A percentile compares a stretch with the other conserved stretches of the same genome.
phyloP scores from a whole-genome alignment of 2,329 filamentous ascomycete genomes.

The Ophiostoma ulmi region DNA sequence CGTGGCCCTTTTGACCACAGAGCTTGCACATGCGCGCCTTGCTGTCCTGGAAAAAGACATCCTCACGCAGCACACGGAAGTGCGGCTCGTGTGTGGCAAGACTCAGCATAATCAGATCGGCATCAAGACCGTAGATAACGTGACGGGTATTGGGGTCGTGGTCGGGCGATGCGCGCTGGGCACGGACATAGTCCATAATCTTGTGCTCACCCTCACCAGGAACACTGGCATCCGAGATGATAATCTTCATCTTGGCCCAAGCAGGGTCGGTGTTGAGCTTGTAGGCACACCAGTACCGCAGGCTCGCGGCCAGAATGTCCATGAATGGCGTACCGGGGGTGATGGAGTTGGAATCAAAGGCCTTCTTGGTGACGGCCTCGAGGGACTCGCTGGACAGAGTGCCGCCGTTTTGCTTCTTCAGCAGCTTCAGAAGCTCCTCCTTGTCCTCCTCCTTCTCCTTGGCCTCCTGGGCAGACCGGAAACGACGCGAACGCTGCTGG shows the following conservation, averaged over 20 bases:
- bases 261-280: conserved; percentile 95
- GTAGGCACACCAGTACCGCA: conserved; percentile 96
- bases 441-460: conserved; percentile 91
- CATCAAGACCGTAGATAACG: conserved; percentile 96
- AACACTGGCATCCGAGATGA: conserved; percentile 96
- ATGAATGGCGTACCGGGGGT: conserved; percentile 98
- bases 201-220: conserved; percentile 98
- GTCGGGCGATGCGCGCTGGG: conserved; percentile 81
- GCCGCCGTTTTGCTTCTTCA: conserved; percentile 71
- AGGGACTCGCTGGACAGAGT: conserved; percentile 56
- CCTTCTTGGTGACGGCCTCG: conserved; percentile 69
- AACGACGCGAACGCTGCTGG: conserved; percentile 92
- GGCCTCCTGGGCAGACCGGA: conserved; percentile 89
- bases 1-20: conserved; percentile 89
- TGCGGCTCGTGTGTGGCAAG: conserved; percentile 95
- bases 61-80: conserved; percentile 92
- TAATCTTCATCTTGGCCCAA: conserved; percentile 94
- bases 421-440: conserved; percentile 75
- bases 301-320: conserved; percentile 83
- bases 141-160: conserved; percentile 96
- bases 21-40: conserved; percentile 77
- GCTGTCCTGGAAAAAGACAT: conserved; percentile 88
- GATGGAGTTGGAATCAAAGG: conserved; percentile 83
- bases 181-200: conserved; percentile 97
- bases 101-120: conserved; percentile 97